phyloP scores from a whole-genome alignment of 768 basidiomycete genomes.

The Rhizopogon rudus region DNA sequence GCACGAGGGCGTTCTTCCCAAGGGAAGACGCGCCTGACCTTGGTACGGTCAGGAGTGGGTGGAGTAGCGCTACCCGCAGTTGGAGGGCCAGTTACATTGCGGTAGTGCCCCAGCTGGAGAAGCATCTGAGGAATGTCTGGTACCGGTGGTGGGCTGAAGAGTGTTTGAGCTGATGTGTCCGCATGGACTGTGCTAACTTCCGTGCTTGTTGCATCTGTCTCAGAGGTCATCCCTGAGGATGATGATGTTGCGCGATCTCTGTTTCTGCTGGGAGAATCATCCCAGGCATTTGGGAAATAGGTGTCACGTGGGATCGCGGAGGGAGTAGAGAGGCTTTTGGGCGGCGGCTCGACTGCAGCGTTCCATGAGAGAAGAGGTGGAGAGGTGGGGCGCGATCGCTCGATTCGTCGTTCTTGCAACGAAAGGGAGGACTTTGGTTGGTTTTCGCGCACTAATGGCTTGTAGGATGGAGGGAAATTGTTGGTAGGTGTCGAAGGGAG shows the following conservation, averaged over 20 bases:
- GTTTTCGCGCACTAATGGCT: constrained; percentile 15
- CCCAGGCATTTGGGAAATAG: constrained; percentile 87
- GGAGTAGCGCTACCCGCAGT: constrained; percentile 35
- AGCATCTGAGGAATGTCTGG: constrained; percentile 63
- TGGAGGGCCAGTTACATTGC: constrained; percentile 44
- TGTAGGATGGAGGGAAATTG: constrained; percentile 13
- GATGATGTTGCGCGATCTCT: constrained; percentile 31
- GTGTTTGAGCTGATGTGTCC: constrained; percentile 24
- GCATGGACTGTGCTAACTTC: constrained; percentile 12
- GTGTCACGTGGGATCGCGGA: constrained; percentile 68
- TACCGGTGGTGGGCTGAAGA: constrained; percentile 58
- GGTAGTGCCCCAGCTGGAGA: constrained; percentile 72
- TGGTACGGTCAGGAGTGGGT: constrained; percentile 62
- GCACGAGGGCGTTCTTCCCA: constrained; percentile 83
- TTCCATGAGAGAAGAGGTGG: constrained; percentile 77
- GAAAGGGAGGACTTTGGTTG: constrained; percentile 18
- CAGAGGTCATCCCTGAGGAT: constrained; percentile 29
- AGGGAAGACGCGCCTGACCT: constrained; percentile 84
- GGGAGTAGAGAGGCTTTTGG: constrained; percentile 47
- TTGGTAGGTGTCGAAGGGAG: constrained; percentile 38
- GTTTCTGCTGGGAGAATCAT: constrained; percentile 45
- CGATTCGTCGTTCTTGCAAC: constrained; percentile 6
- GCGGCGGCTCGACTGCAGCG: constrained; percentile 75
- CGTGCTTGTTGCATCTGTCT: constrained; percentile 19
- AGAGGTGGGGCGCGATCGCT: constrained; percentile 44